phyloP scores from a whole-genome alignment of 257 asterid species.

The Primulina eburnea region DNA sequence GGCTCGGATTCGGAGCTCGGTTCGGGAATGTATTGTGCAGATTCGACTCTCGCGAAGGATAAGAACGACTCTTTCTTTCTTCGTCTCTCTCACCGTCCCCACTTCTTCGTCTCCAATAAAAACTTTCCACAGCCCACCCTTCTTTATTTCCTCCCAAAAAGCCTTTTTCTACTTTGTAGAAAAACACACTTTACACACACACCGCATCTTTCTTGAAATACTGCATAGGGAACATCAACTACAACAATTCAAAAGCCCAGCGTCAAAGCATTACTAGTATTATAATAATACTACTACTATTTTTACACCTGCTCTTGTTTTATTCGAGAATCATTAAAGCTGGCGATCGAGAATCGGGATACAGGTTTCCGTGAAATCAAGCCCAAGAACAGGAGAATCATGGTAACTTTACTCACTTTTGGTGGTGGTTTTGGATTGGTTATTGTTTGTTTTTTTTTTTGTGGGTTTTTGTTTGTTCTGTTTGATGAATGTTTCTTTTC shows the following conservation, averaged over 20 bases:
- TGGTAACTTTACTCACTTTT: slow-evolving; percentile 39
- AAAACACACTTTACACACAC: slow-evolving; percentile 12
- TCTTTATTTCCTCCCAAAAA: neutral
- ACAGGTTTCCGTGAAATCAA: slow-evolving; percentile 58
- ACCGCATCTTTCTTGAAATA: neutral
- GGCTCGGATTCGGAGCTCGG: slow-evolving; percentile 53
- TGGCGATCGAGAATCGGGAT: slow-evolving; percentile 77
- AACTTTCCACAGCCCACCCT: slow-evolving; percentile 19
- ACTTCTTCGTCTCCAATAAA: slow-evolving; percentile 35
- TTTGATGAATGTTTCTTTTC: neutral
- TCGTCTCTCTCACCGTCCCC: slow-evolving; percentile 36
- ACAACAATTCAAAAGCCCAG: neutral
- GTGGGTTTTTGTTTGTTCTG: neutral
- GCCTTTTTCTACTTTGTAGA: neutral
- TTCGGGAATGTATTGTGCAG: slow-evolving; percentile 32
- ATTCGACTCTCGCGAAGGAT: slow-evolving; percentile 34
- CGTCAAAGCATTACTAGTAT: neutral
- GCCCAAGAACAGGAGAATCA: slow-evolving; percentile 61
- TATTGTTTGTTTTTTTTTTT: neutral
- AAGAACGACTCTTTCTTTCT: slow-evolving; percentile 41
- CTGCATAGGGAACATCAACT: neutral
- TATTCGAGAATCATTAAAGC: slow-evolving; percentile 26
- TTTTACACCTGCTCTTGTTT: neutral
- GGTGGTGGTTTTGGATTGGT: neutral
- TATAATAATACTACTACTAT: too few species aligned